These are phyloP conservation scores for Dissophora ornata DNA, from an alignment of 192 early-diverging fungal genomes.

Conservation along the genomic window DNA sequence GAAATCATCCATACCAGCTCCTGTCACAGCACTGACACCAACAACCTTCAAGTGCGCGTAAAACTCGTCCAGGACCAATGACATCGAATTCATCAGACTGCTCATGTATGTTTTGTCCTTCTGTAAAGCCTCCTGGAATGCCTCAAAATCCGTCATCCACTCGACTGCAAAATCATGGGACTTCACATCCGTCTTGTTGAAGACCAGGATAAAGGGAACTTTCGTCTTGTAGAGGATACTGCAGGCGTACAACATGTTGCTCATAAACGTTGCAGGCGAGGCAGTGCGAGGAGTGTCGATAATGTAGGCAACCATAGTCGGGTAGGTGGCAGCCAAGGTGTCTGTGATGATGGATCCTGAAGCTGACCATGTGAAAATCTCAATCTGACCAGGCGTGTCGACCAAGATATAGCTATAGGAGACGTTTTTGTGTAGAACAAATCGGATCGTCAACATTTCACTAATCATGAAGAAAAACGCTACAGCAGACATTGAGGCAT, in stretches of 20 bases:
- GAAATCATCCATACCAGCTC: constrained; percentile 91
- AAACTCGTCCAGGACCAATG: constrained; percentile 96
- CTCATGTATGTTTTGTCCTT: constrained; percentile 93
- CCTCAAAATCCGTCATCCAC: constrained; percentile 98
- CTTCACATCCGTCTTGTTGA: constrained; percentile 97
- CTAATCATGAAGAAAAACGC: constrained; percentile 3
- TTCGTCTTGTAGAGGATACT: constrained; percentile 98
- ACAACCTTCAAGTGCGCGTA: constrained; percentile 85
- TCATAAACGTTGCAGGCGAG: constrained; percentile 96
- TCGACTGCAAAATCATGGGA: constrained; percentile 89
- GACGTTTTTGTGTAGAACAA: not conserved
- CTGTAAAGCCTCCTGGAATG: constrained; percentile 87
- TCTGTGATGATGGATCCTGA: constrained; percentile 96
- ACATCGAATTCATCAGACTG: constrained; percentile 94
- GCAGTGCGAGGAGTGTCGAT: constrained; percentile 96
- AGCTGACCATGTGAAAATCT: constrained; percentile 99
- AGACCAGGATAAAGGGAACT: constrained; percentile 93
- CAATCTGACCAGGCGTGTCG: constrained; percentile 99
- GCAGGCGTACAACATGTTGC: constrained; percentile 98
- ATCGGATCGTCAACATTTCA: not conserved
- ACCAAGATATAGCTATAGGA: constrained; percentile 77
- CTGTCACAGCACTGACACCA: constrained; percentile 93
- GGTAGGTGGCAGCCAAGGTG: constrained; percentile 89
- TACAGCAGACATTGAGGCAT: not conserved
- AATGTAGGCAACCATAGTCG: constrained; percentile 91